Evolutionary conservation across 1,284 basidiomycete genomes (phyloP).

Genomic region (Entoloma clypeatum): DNA sequence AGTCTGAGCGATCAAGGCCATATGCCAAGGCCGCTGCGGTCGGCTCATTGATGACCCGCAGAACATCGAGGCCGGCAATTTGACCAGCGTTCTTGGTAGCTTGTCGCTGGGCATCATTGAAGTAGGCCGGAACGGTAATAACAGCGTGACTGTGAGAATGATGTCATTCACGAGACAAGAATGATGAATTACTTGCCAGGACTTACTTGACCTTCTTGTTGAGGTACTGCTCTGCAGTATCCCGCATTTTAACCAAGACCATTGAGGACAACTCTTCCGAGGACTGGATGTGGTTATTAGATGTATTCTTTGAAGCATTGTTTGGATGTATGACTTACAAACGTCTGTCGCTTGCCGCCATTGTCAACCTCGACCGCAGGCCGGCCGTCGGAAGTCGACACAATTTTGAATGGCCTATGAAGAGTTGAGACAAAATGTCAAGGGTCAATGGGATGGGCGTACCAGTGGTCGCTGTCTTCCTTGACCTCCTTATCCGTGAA

Average conservation of each 20-base stretch:
- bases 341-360: slow-evolving; percentile 61
- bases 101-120: slow-evolving; percentile 98
- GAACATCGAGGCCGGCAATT: slow-evolving; percentile 95
- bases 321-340: slow-evolving; percentile 42
- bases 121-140: slow-evolving; percentile 96
- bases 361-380: slow-evolving; percentile 82
- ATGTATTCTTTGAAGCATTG: background rate
- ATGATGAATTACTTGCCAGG: background rate
- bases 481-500: slow-evolving; percentile 93
- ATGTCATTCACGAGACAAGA: slow-evolving; percentile 11
- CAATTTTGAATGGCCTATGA: slow-evolving; percentile 78
- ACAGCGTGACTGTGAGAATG: slow-evolving; percentile 61
- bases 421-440: slow-evolving; percentile 4
- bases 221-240: slow-evolving; percentile 90
- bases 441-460: slow-evolving; percentile 19
- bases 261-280: slow-evolving; percentile 83
- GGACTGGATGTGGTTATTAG: slow-evolving; percentile 51
- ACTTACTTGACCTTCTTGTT: slow-evolving; percentile 93
- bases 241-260: slow-evolving; percentile 91
- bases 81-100: slow-evolving; percentile 98
- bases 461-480: slow-evolving; percentile 84
- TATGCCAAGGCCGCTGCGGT: slow-evolving; percentile 98
- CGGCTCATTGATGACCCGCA: slow-evolving; percentile 98
- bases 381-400: slow-evolving; percentile 64
- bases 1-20: slow-evolving; percentile 83